Evolutionary conservation across 139 green algal genomes (phyloP).

Genomic region (Chlamydomonas asymmetrica): DNA sequence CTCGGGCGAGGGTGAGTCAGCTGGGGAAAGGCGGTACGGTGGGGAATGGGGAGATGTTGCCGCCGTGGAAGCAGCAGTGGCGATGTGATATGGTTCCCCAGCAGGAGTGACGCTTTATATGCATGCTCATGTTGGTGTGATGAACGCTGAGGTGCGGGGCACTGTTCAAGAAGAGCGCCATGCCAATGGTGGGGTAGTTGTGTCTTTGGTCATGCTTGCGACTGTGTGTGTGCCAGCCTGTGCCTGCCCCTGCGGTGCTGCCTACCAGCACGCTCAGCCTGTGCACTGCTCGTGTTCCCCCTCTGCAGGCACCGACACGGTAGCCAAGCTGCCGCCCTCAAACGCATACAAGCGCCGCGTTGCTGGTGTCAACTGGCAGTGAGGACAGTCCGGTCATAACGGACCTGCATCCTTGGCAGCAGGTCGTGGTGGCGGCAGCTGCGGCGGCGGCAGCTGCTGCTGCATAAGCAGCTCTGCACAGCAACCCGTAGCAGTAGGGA

Average conservation of each 20-base stretch:
- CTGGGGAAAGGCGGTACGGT: too few relatives aligned
- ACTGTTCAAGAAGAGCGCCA: conserved; percentile 1
- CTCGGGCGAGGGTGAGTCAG: conserved; percentile 27
- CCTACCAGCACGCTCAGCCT: neutral
- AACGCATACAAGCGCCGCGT: conserved; percentile 88
- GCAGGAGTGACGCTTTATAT: too few relatives aligned
- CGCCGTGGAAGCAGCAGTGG: too few relatives aligned
- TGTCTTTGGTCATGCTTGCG: conserved; percentile 7
- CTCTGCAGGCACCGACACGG: conserved; percentile 41
- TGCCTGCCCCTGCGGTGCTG: neutral
- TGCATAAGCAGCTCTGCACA: too few relatives aligned
- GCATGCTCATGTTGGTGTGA: neutral
- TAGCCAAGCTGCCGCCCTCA: conserved; percentile 69
- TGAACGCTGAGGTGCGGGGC: neutral
- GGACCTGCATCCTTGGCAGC: too few relatives aligned
- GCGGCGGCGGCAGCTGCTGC: too few relatives aligned
- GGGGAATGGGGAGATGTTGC: too few relatives aligned
- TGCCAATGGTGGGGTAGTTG: too few relatives aligned
- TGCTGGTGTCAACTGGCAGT: conserved; percentile 77
- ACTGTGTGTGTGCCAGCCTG: neutral
- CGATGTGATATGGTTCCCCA: too few relatives aligned
- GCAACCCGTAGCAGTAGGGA: too few relatives aligned
- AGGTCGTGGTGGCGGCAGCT: too few relatives aligned
- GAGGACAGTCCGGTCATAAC: conserved; percentile 16
- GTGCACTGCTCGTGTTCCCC: neutral